A percentile compares a stretch with the other conserved stretches of the same genome.
These are phyloP conservation scores for Miscanthus lutarioriparius DNA, from an alignment of 176 grass and related monocot species.

Conservation along the genomic window DNA sequence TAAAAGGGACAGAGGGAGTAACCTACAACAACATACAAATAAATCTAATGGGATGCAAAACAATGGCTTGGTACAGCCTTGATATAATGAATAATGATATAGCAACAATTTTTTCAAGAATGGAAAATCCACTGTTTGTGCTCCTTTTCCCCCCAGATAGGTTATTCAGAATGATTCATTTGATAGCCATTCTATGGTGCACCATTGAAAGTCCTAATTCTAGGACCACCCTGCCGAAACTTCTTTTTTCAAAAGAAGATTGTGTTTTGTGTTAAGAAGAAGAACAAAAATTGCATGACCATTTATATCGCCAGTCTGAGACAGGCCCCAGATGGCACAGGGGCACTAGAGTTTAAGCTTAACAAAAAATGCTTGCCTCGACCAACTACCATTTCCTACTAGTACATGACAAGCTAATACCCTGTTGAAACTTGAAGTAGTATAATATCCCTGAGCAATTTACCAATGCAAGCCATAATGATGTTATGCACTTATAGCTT, in stretches of 20 bases:
- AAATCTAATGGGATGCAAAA: background rate
- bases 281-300: background rate
- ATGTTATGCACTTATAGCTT: background rate
- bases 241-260: background rate
- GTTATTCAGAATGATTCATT: conserved; percentile 11
- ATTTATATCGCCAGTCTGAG: background rate
- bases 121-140: background rate
- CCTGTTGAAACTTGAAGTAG: conserved; percentile 4
- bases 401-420: background rate
- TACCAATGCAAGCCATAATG: background rate
- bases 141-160: background rate
- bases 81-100: background rate
- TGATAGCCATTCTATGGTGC: background rate
- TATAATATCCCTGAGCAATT: conserved; percentile 5
- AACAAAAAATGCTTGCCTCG: background rate
- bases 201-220: background rate
- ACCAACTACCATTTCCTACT: background rate
- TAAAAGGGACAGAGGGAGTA: too few species aligned
- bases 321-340: background rate
- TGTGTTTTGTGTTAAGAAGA: background rate
- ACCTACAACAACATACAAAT: background rate
- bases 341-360: background rate
- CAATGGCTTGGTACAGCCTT: background rate
- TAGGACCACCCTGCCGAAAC: background rate
- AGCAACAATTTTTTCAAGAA: background rate